Percentiles rank a stretch among this genome's conserved stretches.
These are phyloP conservation scores for Boletus speciosus DNA, from an alignment of 768 basidiomycete species.

Conservation along the genomic window DNA sequence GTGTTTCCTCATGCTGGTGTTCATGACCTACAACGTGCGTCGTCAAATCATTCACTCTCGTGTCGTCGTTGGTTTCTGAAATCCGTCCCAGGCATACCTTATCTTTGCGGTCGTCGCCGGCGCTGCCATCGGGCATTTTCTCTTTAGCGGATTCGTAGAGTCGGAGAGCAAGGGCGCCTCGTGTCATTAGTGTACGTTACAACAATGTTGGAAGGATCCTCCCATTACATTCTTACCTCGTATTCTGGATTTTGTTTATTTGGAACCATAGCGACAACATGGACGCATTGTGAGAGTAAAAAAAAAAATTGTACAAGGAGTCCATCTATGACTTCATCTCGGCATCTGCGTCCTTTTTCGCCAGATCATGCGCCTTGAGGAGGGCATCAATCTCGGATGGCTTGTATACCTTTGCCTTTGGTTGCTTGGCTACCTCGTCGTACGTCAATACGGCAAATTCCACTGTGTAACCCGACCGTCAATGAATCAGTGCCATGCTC, in stretches of 20 bases:
- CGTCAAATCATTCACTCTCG: not conserved
- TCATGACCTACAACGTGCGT: slow-evolving; percentile 95
- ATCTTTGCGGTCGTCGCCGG: slow-evolving; percentile 79
- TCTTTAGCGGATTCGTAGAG: slow-evolving; percentile 67
- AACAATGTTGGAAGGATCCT: not conserved
- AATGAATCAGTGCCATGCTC: not conserved
- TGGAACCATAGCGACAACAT: not conserved
- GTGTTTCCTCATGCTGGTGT: slow-evolving; percentile 91
- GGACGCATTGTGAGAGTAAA: not conserved
- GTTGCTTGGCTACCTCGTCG: slow-evolving; percentile 70
- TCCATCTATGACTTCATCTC: slow-evolving; percentile 60
- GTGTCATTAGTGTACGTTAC: slow-evolving; percentile 56
- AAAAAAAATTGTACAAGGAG: slow-evolving; percentile 2
- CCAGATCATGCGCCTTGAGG: slow-evolving; percentile 72
- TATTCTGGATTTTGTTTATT: not conserved
- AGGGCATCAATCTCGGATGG: slow-evolving; percentile 86
- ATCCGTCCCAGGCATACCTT: slow-evolving; percentile 65
- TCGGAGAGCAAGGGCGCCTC: slow-evolving; percentile 69
- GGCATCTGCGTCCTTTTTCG: slow-evolving; percentile 81
- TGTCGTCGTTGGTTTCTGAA: not conserved
- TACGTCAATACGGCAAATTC: slow-evolving; percentile 94
- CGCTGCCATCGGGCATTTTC: slow-evolving; percentile 77
- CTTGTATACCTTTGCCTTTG: slow-evolving; percentile 88
- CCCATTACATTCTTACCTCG: not conserved
- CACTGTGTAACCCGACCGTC: slow-evolving; percentile 47